Percentiles rank a stretch among this genome's conserved stretches.
Evolutionary conservation across 805 yeast genomes (phyloP).

Genomic region (Starmerella floricola): DNA sequence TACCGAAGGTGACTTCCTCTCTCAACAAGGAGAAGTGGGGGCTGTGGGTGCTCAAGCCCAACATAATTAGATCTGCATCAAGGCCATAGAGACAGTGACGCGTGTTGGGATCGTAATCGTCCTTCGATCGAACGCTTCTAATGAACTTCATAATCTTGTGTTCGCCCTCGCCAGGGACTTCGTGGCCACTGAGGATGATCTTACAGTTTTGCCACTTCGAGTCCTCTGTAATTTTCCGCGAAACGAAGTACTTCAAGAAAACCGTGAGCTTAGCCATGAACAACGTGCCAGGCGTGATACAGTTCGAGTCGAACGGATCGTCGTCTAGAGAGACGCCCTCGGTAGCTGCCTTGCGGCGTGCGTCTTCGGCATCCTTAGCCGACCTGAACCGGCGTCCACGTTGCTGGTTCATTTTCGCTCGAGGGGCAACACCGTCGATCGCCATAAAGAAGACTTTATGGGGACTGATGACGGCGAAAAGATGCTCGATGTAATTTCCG

Average conservation of each 20-base stretch:
- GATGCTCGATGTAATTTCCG: slow-evolving; percentile 86
- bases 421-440: slow-evolving; percentile 97
- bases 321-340: slow-evolving; percentile 70
- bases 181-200: slow-evolving; percentile 84
- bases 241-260: slow-evolving; percentile 80
- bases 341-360: slow-evolving; percentile 28
- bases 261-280: slow-evolving; percentile 84
- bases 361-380: slow-evolving; percentile 74
- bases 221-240: slow-evolving; percentile 72
- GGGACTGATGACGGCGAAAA: slow-evolving; percentile 79
- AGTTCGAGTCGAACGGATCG: slow-evolving; percentile 84
- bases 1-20: slow-evolving; percentile 90
- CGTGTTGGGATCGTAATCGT: slow-evolving; percentile 82
- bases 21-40: slow-evolving; percentile 90
- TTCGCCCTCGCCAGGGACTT: slow-evolving; percentile 99
- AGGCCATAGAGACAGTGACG: slow-evolving; percentile 93
- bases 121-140: slow-evolving; percentile 76
- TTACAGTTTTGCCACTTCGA: slow-evolving; percentile 87
- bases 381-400: slow-evolving; percentile 85
- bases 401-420: slow-evolving; percentile 97
- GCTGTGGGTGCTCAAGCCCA: slow-evolving; percentile 94
- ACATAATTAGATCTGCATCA: slow-evolving; percentile 93
- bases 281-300: slow-evolving; percentile 97
- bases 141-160: slow-evolving; percentile 95
- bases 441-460: slow-evolving; percentile 84